Evolutionary conservation across 2,329 filamentous ascomycete genomes (phyloP).

Genomic region (Fusarium nisikadoi): DNA sequence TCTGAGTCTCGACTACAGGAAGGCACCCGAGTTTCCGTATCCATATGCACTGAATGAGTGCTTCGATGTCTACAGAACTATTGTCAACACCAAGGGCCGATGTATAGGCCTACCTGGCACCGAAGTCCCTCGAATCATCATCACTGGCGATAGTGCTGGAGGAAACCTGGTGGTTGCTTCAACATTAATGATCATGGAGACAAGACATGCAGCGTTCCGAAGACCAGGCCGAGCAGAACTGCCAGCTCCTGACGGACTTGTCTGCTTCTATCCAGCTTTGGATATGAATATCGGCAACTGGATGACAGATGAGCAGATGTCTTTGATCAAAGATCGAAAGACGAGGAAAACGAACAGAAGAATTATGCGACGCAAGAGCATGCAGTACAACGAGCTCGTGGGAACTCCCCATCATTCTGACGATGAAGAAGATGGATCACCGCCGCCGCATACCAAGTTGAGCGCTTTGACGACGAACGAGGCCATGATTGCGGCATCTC

Average conservation of each 20-base stretch:
- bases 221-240: constrained; percentile 62
- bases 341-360: constrained; percentile 80
- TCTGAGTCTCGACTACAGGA: constrained; percentile 85
- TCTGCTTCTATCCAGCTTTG: constrained; percentile 88
- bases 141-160: constrained; percentile 62
- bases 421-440: constrained; percentile 67
- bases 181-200: constrained; percentile 89
- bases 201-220: constrained; percentile 59
- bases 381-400: constrained; percentile 86
- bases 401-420: constrained; percentile 86
- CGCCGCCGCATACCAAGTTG: constrained; percentile 20
- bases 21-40: constrained; percentile 62
- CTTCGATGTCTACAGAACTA: constrained; percentile 58
- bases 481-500: constrained; percentile 12
- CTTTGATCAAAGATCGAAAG: constrained; percentile 85
- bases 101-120: constrained; percentile 58
- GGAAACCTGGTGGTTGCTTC: constrained; percentile 70
- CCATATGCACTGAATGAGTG: constrained; percentile 62
- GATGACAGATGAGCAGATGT: constrained; percentile 99
- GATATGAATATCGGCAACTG: constrained; percentile 99
- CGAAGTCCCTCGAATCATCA: constrained; percentile 53
- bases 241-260: constrained; percentile 80
- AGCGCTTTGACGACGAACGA: constrained; percentile 14
- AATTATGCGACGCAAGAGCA: constrained; percentile 84
- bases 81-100: constrained; percentile 52